These are phyloP conservation scores for Chlorella sorokiniana DNA, from an alignment of 139 green algal species.

Conservation along the genomic window DNA sequence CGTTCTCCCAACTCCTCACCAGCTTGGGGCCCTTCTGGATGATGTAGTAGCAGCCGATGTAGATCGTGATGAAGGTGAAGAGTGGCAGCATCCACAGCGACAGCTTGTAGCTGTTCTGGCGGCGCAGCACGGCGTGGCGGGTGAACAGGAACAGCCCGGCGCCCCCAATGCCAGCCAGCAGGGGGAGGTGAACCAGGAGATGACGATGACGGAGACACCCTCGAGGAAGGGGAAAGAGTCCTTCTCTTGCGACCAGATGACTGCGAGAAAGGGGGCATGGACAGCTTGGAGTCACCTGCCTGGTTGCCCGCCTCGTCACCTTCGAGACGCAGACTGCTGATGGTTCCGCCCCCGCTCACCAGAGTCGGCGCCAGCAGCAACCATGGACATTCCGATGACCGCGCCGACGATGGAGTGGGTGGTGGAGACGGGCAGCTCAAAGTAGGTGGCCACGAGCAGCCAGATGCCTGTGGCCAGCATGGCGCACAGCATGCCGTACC, in stretches of 20 bases:
- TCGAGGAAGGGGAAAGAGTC: slow-evolving; percentile 52
- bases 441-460: slow-evolving; percentile 56
- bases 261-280: not conserved
- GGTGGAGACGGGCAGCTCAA: slow-evolving; percentile 61
- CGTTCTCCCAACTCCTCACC: too few species aligned
- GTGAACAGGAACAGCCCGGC: slow-evolving; percentile 42
- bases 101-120: slow-evolving; percentile 29
- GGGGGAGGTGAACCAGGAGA: slow-evolving; percentile 65
- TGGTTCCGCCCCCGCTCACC: not conserved
- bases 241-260: slow-evolving; percentile 25
- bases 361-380: slow-evolving; percentile 29
- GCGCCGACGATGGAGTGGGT: slow-evolving; percentile 53
- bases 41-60: slow-evolving; percentile 59
- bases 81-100: slow-evolving; percentile 38
- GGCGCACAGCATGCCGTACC: slow-evolving; percentile 70
- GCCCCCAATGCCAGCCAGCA: slow-evolving; percentile 35
- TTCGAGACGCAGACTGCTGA: not conserved
- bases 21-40: slow-evolving; percentile 58
- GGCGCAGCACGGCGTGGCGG: slow-evolving; percentile 31
- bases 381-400: slow-evolving; percentile 46
- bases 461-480: slow-evolving; percentile 54
- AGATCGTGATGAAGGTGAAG: slow-evolving; percentile 51
- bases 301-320: too few species aligned
- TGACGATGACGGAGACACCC: slow-evolving; percentile 51
- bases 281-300: not conserved